Percentiles rank a stretch among this genome's conserved stretches.
These are phyloP conservation scores for Neurospora sp. DNA, from an alignment of 495 filamentous ascomycete genomes.

Conservation along the genomic window DNA sequence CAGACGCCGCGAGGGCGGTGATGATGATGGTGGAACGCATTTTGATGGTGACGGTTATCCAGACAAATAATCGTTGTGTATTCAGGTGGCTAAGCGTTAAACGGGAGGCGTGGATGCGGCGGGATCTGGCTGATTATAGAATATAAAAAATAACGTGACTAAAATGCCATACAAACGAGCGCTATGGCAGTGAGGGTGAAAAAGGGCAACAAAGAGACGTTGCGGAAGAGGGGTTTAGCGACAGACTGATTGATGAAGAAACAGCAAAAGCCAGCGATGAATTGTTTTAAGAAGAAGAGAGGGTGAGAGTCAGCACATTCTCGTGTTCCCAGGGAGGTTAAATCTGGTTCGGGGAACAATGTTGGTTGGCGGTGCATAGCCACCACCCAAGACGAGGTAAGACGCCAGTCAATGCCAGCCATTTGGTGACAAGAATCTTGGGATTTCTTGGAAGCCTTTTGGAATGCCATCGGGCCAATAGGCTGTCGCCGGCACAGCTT, in stretches of 20 bases:
- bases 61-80: background rate
- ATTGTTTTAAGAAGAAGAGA: background rate
- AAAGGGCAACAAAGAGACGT: background rate
- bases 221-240: background rate
- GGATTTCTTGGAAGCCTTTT: slow-evolving; percentile 4
- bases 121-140: background rate
- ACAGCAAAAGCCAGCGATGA: background rate
- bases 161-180: slow-evolving; percentile 14
- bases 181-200: slow-evolving; percentile 4
- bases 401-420: background rate
- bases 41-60: slow-evolving; percentile 11
- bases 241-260: background rate
- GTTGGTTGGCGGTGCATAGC: slow-evolving; percentile 12
- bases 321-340: background rate
- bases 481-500: background rate
- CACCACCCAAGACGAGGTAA: slow-evolving; percentile 9
- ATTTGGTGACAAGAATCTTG: background rate
- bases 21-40: slow-evolving; percentile 46
- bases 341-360: background rate
- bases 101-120: background rate
- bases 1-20: slow-evolving; percentile 44
- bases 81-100: background rate
- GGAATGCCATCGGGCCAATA: slow-evolving; percentile 1
- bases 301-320: background rate
- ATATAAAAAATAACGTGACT: background rate